Base-by-base conservation (phyloP, 306 rosid species). In the Corylus americana region DNA sequence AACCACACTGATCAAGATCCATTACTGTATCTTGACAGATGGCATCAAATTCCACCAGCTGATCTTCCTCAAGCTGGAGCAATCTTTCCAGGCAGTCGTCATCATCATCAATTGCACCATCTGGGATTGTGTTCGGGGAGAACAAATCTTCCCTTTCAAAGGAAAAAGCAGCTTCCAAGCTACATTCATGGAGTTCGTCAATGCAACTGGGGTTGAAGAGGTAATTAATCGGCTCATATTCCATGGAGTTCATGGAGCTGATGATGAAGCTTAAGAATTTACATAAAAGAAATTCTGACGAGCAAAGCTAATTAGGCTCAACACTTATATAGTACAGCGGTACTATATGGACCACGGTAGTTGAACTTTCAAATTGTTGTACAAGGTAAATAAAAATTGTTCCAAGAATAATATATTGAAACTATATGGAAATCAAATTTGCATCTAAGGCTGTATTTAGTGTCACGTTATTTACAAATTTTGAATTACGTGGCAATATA, bases 61-160 rank as follows among this genome's bases (percentile, higher is more conserved):
- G 45, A 42, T 42, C 42, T 11, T 81, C 16, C 11, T 71, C 78
- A 59, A 83, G 76, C 71, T 82, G 83, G 72, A 81, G 76, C 76
- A 82, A 83, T 68, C 55, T 74, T 64, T 86, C 85, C 13, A 77
- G 1, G 31, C 72, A 81, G 4, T 79, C 83, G 44, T 73, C 83
- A 78, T 78, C 83, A 53, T 79, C 83, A 53, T 79, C n/a, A 25
- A 85, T 70, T 73, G 68, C 77, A 74, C 74, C 78, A 53, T 84
- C 76, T 5, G 63, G 58, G 71, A 74, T 42, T 29, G 47, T 64
- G 37, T 81, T 50, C 59, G 85, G 80, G 45, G 79, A 73, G 54
- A 48, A 76, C 5, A 66, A 45, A 57, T 81, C 78, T 49, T 83
- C 81, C 81, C 47, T 29, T 53, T 77, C 86, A 47, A 79, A 71